phyloP scores from a whole-genome alignment of 257 asterid species.

The Cruciata laevipes region DNA sequence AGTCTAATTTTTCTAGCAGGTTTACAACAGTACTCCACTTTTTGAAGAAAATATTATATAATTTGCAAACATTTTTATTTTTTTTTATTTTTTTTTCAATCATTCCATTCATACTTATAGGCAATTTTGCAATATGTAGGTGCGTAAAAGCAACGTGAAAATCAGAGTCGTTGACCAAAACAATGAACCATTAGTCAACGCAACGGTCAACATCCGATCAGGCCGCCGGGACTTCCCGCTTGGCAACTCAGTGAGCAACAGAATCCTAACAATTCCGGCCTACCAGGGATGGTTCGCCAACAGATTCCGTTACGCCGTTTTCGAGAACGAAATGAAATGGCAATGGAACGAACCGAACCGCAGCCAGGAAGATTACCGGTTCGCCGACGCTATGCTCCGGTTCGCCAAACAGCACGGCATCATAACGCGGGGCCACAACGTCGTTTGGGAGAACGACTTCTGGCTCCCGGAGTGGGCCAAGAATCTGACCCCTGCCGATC shows the following conservation, averaged over 20 bases:
- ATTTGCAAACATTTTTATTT: too few species aligned
- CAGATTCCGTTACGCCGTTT: constrained; percentile 51
- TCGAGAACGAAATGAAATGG: constrained; percentile 77
- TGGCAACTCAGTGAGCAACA: constrained; percentile 44
- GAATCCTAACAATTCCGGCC: constrained; percentile 35
- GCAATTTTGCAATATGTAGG: constrained; percentile 25
- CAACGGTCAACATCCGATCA: constrained; percentile 33
- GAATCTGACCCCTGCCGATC: constrained; percentile 25
- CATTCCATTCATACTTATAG: too few species aligned
- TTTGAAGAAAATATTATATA: too few species aligned
- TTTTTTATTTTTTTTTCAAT: too few species aligned
- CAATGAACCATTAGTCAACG: constrained; percentile 45
- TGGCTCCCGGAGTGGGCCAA: constrained; percentile 40
- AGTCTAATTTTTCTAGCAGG: too few species aligned
- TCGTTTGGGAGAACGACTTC: constrained; percentile 48
- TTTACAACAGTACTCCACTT: too few species aligned
- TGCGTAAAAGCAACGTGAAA: constrained; percentile 46
- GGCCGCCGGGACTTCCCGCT: constrained; percentile 22
- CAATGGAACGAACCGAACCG: constrained; percentile 28
- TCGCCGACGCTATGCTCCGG: constrained; percentile 33
- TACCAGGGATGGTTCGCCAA: constrained; percentile 56
- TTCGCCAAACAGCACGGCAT: constrained; percentile 23
- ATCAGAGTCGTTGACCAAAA: constrained; percentile 44
- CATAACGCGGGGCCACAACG: constrained; percentile 61
- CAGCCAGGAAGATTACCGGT: constrained; percentile 31